Evolutionary conservation across 2,329 filamentous ascomycete species (phyloP).

Genomic region (Alternaria sp.): DNA sequence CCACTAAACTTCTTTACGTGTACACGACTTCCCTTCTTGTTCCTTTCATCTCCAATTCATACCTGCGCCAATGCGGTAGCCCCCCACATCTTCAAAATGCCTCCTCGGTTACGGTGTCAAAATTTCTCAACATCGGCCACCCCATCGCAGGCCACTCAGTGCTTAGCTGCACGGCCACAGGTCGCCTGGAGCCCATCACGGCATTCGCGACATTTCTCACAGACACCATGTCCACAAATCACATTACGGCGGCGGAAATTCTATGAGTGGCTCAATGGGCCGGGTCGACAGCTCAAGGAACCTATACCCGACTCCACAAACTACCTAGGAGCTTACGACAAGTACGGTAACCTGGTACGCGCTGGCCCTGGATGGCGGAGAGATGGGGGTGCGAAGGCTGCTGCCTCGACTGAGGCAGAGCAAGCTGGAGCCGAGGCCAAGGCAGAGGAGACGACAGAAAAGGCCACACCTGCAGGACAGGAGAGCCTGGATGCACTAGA

Average conservation of each 20-base stretch:
- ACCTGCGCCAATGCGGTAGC: conserved; percentile 39
- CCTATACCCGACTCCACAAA: conserved; percentile 60
- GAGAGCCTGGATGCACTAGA: conserved; percentile 41
- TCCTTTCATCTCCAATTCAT: conserved; percentile 4
- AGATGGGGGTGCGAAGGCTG: conserved; percentile 22
- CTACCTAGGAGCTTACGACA: conserved; percentile 62
- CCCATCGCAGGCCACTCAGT: conserved; percentile 20
- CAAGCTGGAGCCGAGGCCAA: conserved; percentile 11
- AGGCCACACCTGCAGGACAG: conserved; percentile 38
- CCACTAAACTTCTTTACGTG: conserved; percentile 13
- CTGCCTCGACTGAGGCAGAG: conserved; percentile 13
- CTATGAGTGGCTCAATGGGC: conserved; percentile 65
- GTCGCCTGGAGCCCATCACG: conserved; percentile 29
- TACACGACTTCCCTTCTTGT: conserved; percentile 6
- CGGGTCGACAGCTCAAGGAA: conserved; percentile 57
- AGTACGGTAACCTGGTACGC: conserved; percentile 56
- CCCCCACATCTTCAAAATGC: conserved; percentile 32
- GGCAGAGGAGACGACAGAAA: conserved; percentile 23
- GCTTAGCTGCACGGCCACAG: conserved; percentile 30
- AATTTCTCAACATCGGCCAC: conserved; percentile 31
- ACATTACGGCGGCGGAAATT: conserved; percentile 63
- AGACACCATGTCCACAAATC: conserved; percentile 45
- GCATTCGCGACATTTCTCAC: conserved; percentile 44
- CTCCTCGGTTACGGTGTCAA: conserved; percentile 43
- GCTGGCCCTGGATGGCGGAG: conserved; percentile 31